Evolutionary conservation across 495 filamentous ascomycete species (phyloP).

Genomic region (Bacidia rubella): DNA sequence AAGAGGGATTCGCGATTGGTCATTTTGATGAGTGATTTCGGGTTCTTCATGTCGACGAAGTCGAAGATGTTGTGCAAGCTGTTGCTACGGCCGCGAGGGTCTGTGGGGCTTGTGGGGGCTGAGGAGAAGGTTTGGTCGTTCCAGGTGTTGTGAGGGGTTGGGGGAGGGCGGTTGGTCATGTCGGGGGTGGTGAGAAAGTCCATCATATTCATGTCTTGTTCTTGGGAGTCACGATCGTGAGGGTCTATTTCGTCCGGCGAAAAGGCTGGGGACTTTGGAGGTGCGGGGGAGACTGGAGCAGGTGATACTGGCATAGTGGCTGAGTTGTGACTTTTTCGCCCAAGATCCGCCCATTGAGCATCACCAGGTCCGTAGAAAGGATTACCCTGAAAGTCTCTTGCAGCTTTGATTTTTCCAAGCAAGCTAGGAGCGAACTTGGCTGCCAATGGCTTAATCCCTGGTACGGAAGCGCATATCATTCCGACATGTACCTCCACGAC

Average conservation of each 20-base stretch:
- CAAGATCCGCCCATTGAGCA: constrained; percentile 11
- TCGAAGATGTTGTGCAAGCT: constrained; percentile 40
- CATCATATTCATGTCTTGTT: constrained; percentile 32
- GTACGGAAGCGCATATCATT: constrained; percentile 77
- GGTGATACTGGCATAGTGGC: not conserved
- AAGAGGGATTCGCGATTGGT: constrained; percentile 43
- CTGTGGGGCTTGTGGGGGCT: constrained; percentile 28
- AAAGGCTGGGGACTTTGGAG: not conserved
- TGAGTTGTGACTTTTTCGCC: constrained; percentile 1
- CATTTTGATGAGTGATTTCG: constrained; percentile 62
- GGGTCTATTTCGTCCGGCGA: not conserved
- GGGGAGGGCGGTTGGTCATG: constrained; percentile 13
- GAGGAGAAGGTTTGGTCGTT: constrained; percentile 9
- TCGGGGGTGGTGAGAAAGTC: constrained; percentile 47
- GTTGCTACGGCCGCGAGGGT: not conserved
- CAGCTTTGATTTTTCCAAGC: constrained; percentile 38
- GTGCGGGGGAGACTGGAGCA: not conserved
- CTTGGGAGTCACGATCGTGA: not conserved
- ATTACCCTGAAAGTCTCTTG: constrained; percentile 9
- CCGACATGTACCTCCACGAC: constrained; percentile 71
- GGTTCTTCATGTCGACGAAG: constrained; percentile 68
- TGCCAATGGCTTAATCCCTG: constrained; percentile 75
- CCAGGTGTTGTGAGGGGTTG: constrained; percentile 6
- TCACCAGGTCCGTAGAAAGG: constrained; percentile 13
- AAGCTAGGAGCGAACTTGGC: constrained; percentile 61